Percentiles rank a stretch among this genome's conserved stretches.
phyloP scores from a whole-genome alignment of 2,329 filamentous ascomycete genomes.

The Xylaria sp. region DNA sequence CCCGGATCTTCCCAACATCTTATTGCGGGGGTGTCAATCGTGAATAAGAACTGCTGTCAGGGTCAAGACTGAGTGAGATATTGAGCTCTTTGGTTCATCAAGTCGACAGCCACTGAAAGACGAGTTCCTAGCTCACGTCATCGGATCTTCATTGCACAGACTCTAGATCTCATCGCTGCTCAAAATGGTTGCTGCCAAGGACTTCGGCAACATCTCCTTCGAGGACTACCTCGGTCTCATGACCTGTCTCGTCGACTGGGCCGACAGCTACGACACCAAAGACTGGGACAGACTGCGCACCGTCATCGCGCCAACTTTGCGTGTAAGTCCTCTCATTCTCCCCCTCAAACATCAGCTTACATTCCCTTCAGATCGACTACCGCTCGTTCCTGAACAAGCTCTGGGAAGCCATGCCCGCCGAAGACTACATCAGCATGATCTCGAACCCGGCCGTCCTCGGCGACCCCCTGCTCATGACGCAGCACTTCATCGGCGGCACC shows the following conservation, averaged over 20 bases:
- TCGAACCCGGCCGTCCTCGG: conserved; percentile 53
- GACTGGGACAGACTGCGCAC: conserved; percentile 55
- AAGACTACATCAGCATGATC: conserved; percentile 58
- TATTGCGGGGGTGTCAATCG: conserved; percentile 3
- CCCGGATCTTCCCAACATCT: neutral
- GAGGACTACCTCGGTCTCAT: conserved; percentile 32
- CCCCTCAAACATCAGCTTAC: conserved; percentile 1
- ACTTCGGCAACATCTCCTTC: conserved; percentile 22
- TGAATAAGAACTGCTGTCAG: neutral
- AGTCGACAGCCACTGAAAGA: neutral
- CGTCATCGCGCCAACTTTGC: conserved; percentile 57
- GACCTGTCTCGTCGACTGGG: conserved; percentile 48
- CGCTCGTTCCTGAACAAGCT: conserved; percentile 54
- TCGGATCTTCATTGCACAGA: neutral
- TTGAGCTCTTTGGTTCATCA: neutral
- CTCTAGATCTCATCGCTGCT: neutral
- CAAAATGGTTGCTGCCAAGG: conserved; percentile 12
- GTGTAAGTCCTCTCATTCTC: conserved; percentile 31
- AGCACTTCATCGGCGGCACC: conserved; percentile 58
- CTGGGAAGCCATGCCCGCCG: conserved; percentile 57
- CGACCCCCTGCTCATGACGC: conserved; percentile 56
- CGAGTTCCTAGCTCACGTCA: neutral
- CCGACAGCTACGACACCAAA: conserved; percentile 60
- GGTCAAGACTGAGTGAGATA: neutral
- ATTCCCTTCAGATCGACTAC: conserved; percentile 56